Evolutionary conservation across 2,329 filamentous ascomycete genomes (phyloP).

Genomic region (Aspergillus pseudoterreus): DNA sequence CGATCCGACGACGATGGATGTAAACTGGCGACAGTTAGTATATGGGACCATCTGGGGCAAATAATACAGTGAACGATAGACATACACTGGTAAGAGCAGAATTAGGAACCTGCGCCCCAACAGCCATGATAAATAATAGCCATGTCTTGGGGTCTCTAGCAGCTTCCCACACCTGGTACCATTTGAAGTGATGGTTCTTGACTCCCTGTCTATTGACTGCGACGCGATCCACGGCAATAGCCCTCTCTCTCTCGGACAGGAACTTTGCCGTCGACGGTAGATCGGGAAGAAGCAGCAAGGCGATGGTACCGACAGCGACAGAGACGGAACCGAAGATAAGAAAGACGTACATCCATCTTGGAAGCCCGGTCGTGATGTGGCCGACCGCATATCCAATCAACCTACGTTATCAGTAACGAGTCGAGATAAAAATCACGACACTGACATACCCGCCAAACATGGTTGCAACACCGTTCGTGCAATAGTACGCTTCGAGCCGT

Average conservation of each 20-base stretch:
- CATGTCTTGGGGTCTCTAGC: constrained; percentile 56
- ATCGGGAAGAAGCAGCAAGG: constrained; percentile 42
- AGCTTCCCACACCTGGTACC: constrained; percentile 47
- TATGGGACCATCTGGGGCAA: background rate
- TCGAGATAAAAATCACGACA: background rate
- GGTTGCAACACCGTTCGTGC: constrained; percentile 57
- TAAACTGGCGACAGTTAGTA: constrained; percentile 31
- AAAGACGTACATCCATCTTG: constrained; percentile 57
- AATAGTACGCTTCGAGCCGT: constrained; percentile 54
- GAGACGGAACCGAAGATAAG: constrained; percentile 49
- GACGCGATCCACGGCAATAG: constrained; percentile 52
- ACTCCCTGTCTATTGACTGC: constrained; percentile 51
- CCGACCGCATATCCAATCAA: constrained; percentile 58
- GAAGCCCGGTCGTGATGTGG: constrained; percentile 52
- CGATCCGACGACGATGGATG: constrained; percentile 47
- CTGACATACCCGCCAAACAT: constrained; percentile 53
- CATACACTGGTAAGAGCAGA: constrained; percentile 50
- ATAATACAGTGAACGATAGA: no score
- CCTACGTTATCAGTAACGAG: constrained; percentile 5
- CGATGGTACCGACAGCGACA: constrained; percentile 33
- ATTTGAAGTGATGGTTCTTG: constrained; percentile 50
- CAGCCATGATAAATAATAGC: constrained; percentile 54
- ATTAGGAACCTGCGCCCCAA: constrained; percentile 55
- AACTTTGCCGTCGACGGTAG: constrained; percentile 44
- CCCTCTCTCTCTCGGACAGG: constrained; percentile 36